phyloP scores from a whole-genome alignment of 805 yeast species.

The Kuraishia borneana region DNA sequence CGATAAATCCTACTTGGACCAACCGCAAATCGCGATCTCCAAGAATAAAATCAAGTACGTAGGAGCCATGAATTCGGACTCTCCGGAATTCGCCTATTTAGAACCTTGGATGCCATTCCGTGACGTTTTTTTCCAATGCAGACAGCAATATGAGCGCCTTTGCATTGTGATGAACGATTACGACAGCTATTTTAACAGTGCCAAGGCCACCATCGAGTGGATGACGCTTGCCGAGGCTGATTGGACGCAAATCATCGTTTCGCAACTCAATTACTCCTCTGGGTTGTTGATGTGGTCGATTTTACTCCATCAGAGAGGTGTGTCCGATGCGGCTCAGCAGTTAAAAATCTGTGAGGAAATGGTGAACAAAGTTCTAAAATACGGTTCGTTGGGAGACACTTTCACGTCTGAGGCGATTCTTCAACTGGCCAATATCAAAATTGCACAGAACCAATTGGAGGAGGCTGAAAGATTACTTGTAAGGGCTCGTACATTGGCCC shows the following conservation, averaged over 20 bases:
- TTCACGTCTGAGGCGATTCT: neutral
- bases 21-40: neutral
- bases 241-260: neutral
- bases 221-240: neutral
- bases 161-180: neutral
- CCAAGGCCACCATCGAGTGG: neutral
- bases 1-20: neutral
- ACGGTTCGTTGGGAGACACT: neutral
- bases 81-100: neutral
- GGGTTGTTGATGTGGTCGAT: neutral
- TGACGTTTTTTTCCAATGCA: neutral
- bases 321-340: neutral
- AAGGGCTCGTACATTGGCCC: neutral
- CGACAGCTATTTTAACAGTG: neutral
- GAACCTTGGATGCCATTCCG: slow-evolving; percentile 1
- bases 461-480: neutral
- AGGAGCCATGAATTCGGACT: neutral
- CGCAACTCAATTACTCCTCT: neutral
- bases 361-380: neutral
- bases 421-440: neutral
- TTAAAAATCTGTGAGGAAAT: neutral
- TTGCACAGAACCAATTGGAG: neutral
- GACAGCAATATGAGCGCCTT: neutral
- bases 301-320: neutral
- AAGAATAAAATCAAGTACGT: neutral